These are phyloP conservation scores for Trebouxia gelatinosa DNA, from an alignment of 163 green algal species.

Conservation along the genomic window DNA sequence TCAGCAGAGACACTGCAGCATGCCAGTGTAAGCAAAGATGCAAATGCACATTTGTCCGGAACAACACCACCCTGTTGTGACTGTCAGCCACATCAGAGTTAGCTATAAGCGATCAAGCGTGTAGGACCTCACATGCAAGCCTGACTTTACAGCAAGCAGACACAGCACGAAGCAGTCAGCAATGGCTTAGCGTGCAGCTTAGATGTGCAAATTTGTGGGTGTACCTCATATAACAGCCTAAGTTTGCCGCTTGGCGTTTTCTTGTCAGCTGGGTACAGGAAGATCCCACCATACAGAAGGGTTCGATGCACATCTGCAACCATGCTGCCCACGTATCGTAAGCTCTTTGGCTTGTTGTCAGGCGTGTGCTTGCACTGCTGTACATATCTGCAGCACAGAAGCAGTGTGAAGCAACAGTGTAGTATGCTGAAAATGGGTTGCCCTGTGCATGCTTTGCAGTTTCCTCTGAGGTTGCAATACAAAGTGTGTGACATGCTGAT, in stretches of 20 bases:
- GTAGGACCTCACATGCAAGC: not conserved
- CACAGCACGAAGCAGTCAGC: not conserved
- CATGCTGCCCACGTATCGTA: conserved; percentile 78
- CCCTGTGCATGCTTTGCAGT: too few species aligned
- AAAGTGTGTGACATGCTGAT: too few species aligned
- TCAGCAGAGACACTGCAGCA: too few species aligned
- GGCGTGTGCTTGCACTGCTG: conserved; percentile 15
- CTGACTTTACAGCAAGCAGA: not conserved
- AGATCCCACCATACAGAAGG: conserved; percentile 76
- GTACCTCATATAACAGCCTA: conserved; percentile 70
- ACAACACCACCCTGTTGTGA: too few species aligned
- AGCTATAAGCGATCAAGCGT: too few species aligned
- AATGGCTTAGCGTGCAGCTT: not conserved
- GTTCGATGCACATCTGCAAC: conserved; percentile 79
- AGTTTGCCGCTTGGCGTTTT: conserved; percentile 71
- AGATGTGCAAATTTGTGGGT: too few species aligned
- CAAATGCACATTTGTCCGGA: not conserved
- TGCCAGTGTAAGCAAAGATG: not conserved
- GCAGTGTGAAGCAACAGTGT: not conserved
- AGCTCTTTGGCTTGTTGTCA: not conserved
- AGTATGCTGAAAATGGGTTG: too few species aligned
- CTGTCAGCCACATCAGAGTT: too few species aligned
- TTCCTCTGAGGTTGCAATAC: too few species aligned
- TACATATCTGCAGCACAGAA: not conserved
- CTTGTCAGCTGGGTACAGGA: conserved; percentile 74